Conservation (phyloP, 2,329 filamentous ascomycete species). For the Claviceps pazoutovae region DNA sequence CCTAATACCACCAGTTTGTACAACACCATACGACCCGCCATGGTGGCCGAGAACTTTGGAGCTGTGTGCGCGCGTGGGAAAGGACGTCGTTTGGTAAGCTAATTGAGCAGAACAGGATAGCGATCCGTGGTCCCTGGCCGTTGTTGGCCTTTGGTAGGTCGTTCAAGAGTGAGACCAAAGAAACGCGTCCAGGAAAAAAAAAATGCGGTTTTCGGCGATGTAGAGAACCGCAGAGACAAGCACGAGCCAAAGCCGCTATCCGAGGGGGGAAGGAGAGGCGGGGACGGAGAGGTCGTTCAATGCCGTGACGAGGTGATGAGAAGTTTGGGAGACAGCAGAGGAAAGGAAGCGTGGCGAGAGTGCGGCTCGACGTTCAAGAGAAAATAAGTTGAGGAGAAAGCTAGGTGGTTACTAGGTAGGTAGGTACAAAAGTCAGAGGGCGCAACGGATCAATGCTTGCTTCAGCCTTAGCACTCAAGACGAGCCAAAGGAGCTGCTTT, state of each 20-base stretch:
- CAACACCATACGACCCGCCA: conserved; percentile 88
- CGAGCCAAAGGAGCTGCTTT: conserved; percentile 2
- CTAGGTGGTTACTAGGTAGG: not conserved
- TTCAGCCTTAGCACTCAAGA: conserved; percentile 6
- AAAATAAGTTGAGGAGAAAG: conserved; percentile 1
- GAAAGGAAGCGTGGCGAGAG: not conserved
- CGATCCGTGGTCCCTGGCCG: not conserved
- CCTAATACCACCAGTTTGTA: conserved; percentile 94
- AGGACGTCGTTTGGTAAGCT: not conserved
- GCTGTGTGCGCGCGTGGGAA: not conserved
- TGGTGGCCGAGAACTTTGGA: conserved; percentile 24
- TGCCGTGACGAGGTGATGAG: not conserved
- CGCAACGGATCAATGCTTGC: conserved; percentile 3
- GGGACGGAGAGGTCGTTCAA: not conserved
- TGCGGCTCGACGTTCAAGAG: conserved; percentile 5
- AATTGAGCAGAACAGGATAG: not conserved
- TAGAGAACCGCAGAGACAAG: not conserved
- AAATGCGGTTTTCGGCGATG: not conserved
- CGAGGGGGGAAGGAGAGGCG: not conserved
- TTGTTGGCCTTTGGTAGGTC: not conserved
- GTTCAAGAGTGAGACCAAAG: not conserved
- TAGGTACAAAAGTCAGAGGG: not conserved
- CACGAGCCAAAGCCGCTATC: not conserved
- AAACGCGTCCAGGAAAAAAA: not conserved
- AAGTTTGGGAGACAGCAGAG: not conserved